Percentiles rank a stretch among this genome's conserved stretches.
Conservation (phyloP, 305 asterid species). For the Solanum hybrid region DNA sequence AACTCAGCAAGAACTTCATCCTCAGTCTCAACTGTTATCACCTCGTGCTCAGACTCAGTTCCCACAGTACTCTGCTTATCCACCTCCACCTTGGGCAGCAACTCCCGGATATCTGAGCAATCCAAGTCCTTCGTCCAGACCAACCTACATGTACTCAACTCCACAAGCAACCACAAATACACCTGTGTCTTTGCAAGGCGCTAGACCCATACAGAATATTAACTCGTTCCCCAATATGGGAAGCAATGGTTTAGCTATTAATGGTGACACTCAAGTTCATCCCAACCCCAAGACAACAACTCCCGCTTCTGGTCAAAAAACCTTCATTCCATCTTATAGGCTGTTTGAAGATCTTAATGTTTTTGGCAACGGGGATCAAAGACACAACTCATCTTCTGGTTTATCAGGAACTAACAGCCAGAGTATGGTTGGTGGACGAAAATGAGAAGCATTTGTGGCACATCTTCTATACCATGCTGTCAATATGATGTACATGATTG, state of each 20-base stretch:
- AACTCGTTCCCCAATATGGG: slow-evolving; percentile 6
- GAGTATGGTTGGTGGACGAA: slow-evolving; percentile 47
- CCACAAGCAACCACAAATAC: slow-evolving; percentile 22
- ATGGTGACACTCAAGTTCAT: slow-evolving; percentile 25
- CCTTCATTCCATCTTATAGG: slow-evolving; percentile 79
- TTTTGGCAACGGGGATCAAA: slow-evolving; percentile 47
- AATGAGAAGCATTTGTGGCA: slow-evolving; percentile 15
- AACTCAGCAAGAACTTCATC: slow-evolving; percentile 7
- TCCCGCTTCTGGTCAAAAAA: slow-evolving; percentile 46
- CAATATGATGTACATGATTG: slow-evolving; percentile 13
- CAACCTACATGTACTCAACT: slow-evolving; percentile 21
- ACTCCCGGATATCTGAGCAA: slow-evolving; percentile 78
- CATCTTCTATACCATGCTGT: neutral
- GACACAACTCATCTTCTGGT: slow-evolving; percentile 34
- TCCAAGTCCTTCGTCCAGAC: slow-evolving; percentile 31
- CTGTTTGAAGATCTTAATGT: slow-evolving; percentile 91
- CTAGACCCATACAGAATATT: slow-evolving; percentile 16
- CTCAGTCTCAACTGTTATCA: slow-evolving; percentile 21
- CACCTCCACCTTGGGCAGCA: slow-evolving; percentile 97
- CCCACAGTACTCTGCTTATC: slow-evolving; percentile 38
- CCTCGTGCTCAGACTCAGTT: slow-evolving; percentile 17
- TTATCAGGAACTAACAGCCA: slow-evolving; percentile 46
- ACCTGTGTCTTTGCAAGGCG: slow-evolving; percentile 12
- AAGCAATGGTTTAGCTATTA: slow-evolving; percentile 21
- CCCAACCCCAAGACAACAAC: slow-evolving; percentile 12